A percentile compares a stretch with the other conserved stretches of the same genome.
Evolutionary conservation across 768 basidiomycete genomes (phyloP).

Genomic region (Pisolithus sp.): DNA sequence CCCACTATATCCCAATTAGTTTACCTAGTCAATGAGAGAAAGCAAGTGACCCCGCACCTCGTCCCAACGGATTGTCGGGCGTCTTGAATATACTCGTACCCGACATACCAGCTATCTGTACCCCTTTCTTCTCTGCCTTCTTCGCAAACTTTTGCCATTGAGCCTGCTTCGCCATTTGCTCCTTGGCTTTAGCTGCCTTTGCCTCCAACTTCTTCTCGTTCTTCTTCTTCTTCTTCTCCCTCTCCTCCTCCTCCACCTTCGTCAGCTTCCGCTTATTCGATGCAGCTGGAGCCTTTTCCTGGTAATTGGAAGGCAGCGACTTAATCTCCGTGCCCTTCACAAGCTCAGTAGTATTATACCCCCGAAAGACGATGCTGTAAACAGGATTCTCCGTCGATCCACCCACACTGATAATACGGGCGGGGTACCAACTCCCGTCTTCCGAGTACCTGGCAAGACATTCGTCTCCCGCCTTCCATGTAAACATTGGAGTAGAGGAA

Average conservation of each 20-base stretch:
- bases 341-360: slow-evolving; percentile 86
- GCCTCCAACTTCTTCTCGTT: slow-evolving; percentile 89
- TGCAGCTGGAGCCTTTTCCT: slow-evolving; percentile 31
- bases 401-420: slow-evolving; percentile 78
- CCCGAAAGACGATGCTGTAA: slow-evolving; percentile 87
- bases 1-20: slow-evolving; percentile 50
- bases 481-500: slow-evolving; percentile 41
- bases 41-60: slow-evolving; percentile 47
- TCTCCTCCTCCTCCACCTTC: slow-evolving; percentile 80
- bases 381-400: slow-evolving; percentile 77
- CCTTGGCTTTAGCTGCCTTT: slow-evolving; percentile 80
- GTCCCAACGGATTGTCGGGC: slow-evolving; percentile 84
- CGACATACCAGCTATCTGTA: slow-evolving; percentile 80
- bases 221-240: slow-evolving; percentile 88
- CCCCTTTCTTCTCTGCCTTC: slow-evolving; percentile 89
- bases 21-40: neutral
- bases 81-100: slow-evolving; percentile 95
- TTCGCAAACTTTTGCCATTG: slow-evolving; percentile 95
- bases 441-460: slow-evolving; percentile 81
- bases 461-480: slow-evolving; percentile 80
- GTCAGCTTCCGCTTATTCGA: slow-evolving; percentile 71
- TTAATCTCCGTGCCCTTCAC: slow-evolving; percentile 70
- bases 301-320: slow-evolving; percentile 54
- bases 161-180: slow-evolving; percentile 76
- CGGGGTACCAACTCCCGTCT: slow-evolving; percentile 84